Evolutionary conservation across 352 stramenopile genomes (phyloP).

Genomic region (Phytophthora ramorum): DNA sequence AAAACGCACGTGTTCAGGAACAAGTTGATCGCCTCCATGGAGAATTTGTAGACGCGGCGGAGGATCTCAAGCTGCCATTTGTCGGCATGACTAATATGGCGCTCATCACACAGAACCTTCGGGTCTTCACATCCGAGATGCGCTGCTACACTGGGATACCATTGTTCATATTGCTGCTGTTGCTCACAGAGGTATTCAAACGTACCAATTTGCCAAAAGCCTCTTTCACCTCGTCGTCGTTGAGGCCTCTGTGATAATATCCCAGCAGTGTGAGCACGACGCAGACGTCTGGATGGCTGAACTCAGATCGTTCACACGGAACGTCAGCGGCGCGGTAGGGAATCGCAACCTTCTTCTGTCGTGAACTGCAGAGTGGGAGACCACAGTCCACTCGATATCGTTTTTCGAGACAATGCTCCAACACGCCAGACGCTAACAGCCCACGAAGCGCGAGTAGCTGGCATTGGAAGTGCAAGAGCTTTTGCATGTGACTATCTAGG

Average conservation of each 20-base stretch:
- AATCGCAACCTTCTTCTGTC: conserved; percentile 82
- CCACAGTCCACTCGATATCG: conserved; percentile 88
- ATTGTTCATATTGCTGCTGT: conserved; percentile 66
- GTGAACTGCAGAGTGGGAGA: conserved; percentile 39
- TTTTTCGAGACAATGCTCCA: conserved; percentile 88
- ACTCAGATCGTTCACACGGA: conserved; percentile 84
- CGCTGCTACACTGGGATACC: conserved; percentile 53
- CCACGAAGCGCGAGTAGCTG: conserved; percentile 76
- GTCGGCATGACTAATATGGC: conserved; percentile 82
- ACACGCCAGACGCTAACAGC: conserved; percentile 74
- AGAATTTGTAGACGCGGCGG: conserved; percentile 55
- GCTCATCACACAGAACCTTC: conserved; percentile 55
- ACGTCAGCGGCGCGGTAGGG: conserved; percentile 88
- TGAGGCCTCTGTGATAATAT: conserved; percentile 88
- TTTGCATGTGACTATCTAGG: conserved; percentile 14
- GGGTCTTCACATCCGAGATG: conserved; percentile 5
- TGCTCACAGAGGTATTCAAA: conserved; percentile 69
- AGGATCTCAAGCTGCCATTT: conserved; percentile 64
- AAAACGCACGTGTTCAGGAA: conserved; percentile 87
- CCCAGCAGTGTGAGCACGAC: conserved; percentile 84
- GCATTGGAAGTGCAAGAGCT: conserved; percentile 32
- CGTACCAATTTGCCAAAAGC: conserved; percentile 64
- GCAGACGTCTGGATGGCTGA: conserved; percentile 88
- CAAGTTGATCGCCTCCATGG: conserved; percentile 86
- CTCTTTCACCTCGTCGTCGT: conserved; percentile 51